Percentiles rank a stretch among this genome's conserved stretches.
These are phyloP conservation scores for Naegleria gruberi DNA, from an alignment of 208 protist genomes.

Conservation along the genomic window DNA sequence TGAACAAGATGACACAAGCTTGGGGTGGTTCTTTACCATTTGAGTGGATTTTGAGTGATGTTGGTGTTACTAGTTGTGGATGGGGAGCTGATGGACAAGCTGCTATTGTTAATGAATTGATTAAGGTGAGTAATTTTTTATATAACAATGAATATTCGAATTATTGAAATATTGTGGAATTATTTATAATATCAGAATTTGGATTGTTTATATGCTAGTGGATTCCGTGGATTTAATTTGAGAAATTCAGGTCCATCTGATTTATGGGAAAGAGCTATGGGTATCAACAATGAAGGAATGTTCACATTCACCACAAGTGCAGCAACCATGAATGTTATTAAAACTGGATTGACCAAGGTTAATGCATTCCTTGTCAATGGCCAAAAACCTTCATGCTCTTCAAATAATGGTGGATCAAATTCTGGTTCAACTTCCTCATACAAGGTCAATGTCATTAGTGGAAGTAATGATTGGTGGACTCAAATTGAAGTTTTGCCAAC, in stretches of 20 bases:
- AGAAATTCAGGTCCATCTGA: background rate
- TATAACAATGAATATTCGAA: no score
- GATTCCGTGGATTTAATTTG: background rate
- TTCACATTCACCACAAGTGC: background rate
- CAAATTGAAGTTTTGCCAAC: no score
- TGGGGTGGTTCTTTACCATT: no score
- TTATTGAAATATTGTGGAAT: no score
- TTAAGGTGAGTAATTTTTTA: no score
- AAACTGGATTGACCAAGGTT: background rate
- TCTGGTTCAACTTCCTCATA: no score
- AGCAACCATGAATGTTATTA: background rate
- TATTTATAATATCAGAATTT: no score
- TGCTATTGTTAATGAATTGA: background rate
- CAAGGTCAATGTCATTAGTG: no score
- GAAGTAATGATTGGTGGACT: no score
- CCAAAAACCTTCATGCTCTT: no score
- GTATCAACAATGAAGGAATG: background rate
- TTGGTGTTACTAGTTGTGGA: background rate
- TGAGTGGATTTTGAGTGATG: background rate
- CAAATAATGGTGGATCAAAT: no score
- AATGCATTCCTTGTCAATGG: background rate
- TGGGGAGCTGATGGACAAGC: background rate
- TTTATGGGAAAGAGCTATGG: background rate
- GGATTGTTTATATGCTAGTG: background rate
- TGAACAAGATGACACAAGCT: no score